Conservation (phyloP, 495 filamentous ascomycete species). For the Extremus antarcticus region DNA sequence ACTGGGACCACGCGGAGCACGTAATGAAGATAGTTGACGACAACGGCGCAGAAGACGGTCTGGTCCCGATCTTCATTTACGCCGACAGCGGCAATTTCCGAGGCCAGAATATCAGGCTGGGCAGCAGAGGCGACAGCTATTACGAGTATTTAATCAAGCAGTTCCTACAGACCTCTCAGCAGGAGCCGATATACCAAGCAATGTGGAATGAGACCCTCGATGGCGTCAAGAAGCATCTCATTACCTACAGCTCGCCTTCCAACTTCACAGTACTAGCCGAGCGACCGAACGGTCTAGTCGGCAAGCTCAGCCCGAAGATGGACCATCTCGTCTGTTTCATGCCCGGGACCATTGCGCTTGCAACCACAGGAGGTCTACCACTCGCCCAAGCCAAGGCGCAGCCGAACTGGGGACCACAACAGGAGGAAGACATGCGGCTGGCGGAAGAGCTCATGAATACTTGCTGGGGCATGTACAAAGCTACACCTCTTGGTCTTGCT, state of each 20-base stretch:
- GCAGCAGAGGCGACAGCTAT: constrained; percentile 89
- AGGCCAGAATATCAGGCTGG: constrained; percentile 77
- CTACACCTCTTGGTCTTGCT: constrained; percentile 76
- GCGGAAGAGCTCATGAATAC: constrained; percentile 88
- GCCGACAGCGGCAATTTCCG: constrained; percentile 67
- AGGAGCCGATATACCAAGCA: constrained; percentile 76
- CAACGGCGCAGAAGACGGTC: constrained; percentile 64
- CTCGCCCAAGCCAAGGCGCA: constrained; percentile 63
- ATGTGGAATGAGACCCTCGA: constrained; percentile 83
- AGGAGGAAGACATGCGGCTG: constrained; percentile 76
- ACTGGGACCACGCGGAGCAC: constrained; percentile 82
- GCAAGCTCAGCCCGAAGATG: constrained; percentile 73
- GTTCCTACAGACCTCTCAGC: constrained; percentile 79
- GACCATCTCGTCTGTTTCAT: constrained; percentile 97
- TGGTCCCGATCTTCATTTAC: constrained; percentile 84
- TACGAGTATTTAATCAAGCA: constrained; percentile 98
- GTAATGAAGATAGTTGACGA: constrained; percentile 84
- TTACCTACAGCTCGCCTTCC: constrained; percentile 73
- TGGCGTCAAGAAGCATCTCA: constrained; percentile 81
- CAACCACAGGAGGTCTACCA: constrained; percentile 65
- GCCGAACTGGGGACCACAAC: constrained; percentile 58
- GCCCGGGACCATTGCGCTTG: constrained; percentile 88
- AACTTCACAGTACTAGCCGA: constrained; percentile 80
- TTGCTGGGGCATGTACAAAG: constrained; percentile 93
- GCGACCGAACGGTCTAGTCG: constrained; percentile 60